Base-by-base conservation (phyloP, 1,284 basidiomycete genomes). In the Butyriboletus appendiculatus region DNA sequence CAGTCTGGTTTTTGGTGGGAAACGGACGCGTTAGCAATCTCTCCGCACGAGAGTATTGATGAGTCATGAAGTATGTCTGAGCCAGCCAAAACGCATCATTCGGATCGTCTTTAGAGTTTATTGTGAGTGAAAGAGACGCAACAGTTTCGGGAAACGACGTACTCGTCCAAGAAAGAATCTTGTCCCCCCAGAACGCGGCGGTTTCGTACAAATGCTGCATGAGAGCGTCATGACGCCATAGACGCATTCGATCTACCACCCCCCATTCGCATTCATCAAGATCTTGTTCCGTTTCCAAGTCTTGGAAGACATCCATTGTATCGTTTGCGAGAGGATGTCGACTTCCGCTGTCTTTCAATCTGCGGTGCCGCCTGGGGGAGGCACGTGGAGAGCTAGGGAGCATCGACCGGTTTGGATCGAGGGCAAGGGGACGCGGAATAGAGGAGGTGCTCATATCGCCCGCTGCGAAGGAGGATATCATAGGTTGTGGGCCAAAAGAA, bases 61-160 rank as follows among this genome's bases (percentile, higher is more conserved):
- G 90, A 5, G 91, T 95, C 74, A 95, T 86, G 70, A 98, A 99
- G 74, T 95, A 95, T 0, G 92, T 93, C 70, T 99, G 96, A 1
- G 97, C 96, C 16, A 99, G 85, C 94, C 96, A 98, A 73, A 98
- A 99, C 10, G 95, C 97, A 73, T 99, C 97, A 70, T 96, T 96
- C 32, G 92, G 86, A 62, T 97, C 92, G 59, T 87, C 94, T 95
- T 61, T 14, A 38, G 16, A 53, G 15, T 20, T 34, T 5, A 28
- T n/a, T 10, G 33, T 69, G 35, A 73, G 50, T 43, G 24, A 33
- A 46, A 57, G 39, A 39, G 18, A 50, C 1, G 18, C 15, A 20
- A 33, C 11, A 16, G 11, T 24, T 39, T 37, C 18, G 16, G n/a
- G 28, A 39, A 10, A 35, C 47, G 56, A 82, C 92, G 72, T 68